phyloP scores from a whole-genome alignment of 176 grass and related monocot genomes.

The Alopecurus myosuroides region DNA sequence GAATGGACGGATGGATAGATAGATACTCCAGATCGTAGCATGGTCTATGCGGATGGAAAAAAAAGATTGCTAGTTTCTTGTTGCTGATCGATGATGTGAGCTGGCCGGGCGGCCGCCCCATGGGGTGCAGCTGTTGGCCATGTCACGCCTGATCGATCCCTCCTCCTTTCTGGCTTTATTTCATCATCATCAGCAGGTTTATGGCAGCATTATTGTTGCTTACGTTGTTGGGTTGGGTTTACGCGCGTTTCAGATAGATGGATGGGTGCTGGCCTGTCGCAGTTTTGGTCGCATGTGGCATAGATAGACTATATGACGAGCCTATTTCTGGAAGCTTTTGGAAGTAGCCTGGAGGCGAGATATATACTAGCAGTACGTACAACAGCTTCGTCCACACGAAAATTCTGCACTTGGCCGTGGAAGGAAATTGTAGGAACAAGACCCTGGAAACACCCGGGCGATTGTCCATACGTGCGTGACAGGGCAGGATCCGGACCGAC shows the following conservation, averaged over 20 bases:
- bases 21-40: background rate
- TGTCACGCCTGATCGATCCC: background rate
- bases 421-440: background rate
- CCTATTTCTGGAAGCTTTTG: conserved; percentile 12
- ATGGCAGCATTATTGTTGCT: background rate
- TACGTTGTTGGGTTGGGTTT: background rate
- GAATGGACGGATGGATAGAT: background rate
- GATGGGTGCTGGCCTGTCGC: background rate
- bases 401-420: background rate
- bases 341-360: too few species aligned
- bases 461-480: conserved; percentile 6
- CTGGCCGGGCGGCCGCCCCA: background rate
- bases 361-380: too few species aligned
- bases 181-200: background rate
- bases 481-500: background rate
- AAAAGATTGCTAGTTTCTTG: background rate
- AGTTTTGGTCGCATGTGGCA: background rate
- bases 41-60: background rate
- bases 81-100: background rate
- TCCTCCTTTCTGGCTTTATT: background rate
- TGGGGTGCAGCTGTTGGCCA: background rate
- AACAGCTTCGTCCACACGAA: background rate
- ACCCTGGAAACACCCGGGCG: background rate
- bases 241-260: background rate
- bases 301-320: background rate